Conservation (phyloP, 371 early-diverging fungal species). For the Mucor irregularis region DNA sequence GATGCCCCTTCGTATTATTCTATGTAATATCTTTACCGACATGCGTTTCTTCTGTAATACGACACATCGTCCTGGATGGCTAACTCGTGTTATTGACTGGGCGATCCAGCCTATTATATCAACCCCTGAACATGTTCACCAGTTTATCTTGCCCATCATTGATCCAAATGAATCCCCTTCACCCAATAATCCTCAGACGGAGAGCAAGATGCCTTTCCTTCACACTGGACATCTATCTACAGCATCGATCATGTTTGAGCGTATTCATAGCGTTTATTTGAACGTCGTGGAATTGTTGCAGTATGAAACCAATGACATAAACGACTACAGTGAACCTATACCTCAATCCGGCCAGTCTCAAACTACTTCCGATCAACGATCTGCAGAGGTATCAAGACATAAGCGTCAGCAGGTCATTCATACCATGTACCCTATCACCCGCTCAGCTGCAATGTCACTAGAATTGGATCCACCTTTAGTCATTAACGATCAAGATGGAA, state of each 20-base stretch:
- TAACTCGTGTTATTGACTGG: constrained; percentile 61
- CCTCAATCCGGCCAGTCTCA: not conserved
- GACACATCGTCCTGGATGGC: constrained; percentile 64
- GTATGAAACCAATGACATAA: constrained; percentile 14
- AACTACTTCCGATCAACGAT: not conserved
- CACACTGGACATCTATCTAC: constrained; percentile 30
- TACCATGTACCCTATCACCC: constrained; percentile 16
- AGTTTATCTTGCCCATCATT: not conserved
- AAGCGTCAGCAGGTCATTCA: constrained; percentile 10
- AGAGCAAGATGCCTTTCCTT: constrained; percentile 1
- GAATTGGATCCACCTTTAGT: constrained; percentile 26
- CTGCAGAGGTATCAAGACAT: not conserved
- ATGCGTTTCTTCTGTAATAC: constrained; percentile 66
- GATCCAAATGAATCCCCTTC: constrained; percentile 8
- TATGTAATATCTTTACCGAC: constrained; percentile 57
- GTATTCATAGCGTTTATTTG: constrained; percentile 37
- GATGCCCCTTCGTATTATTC: constrained; percentile 55
- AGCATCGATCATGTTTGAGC: constrained; percentile 40
- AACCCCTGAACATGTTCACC: constrained; percentile 1
- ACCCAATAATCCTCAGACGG: not conserved
- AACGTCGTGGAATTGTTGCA: constrained; percentile 26
- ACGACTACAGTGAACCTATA: not conserved
- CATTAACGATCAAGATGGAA: not conserved
- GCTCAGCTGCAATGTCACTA: constrained; percentile 19
- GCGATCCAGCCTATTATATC: constrained; percentile 32